These are phyloP conservation scores for Penicillium sp. DNA, from an alignment of 2,329 filamentous ascomycete species.

Conservation along the genomic window DNA sequence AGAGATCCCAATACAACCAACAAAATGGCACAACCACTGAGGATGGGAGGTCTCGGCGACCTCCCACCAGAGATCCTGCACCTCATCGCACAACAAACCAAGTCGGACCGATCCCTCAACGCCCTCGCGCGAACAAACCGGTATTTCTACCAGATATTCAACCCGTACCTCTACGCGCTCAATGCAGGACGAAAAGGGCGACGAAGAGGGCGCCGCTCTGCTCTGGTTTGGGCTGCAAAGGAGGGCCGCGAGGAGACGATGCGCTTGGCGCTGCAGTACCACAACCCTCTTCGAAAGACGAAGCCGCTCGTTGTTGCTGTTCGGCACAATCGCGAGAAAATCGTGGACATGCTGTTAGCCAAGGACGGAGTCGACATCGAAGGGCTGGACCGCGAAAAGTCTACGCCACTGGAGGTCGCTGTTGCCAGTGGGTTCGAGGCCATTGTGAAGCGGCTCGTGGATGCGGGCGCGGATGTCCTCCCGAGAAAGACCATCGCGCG, in stretches of 20 bases:
- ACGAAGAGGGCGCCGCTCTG: neutral
- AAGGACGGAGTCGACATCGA: neutral
- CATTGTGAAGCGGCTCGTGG: slow-evolving; percentile 7
- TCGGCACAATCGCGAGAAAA: neutral
- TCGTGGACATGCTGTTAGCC: neutral
- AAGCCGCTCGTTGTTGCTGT: slow-evolving; percentile 1
- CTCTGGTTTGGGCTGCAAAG: neutral
- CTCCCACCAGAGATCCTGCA: slow-evolving; percentile 3
- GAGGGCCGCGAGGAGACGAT: neutral
- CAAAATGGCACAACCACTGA: neutral
- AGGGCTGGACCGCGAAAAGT: neutral
- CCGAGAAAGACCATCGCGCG: neutral
- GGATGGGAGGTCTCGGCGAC: neutral
- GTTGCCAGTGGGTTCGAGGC: neutral
- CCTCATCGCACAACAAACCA: slow-evolving; percentile 2
- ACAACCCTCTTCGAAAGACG: neutral
- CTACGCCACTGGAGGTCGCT: neutral
- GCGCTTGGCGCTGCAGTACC: neutral
- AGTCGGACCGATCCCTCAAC: neutral
- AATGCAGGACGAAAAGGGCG: neutral
- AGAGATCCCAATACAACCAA: neutral
- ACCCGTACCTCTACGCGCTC: neutral
- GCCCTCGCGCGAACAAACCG: neutral
- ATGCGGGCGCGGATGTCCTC: neutral
- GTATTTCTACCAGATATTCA: neutral